Conservation (phyloP, 768 basidiomycete genomes). For the Lyophyllum semitale region DNA sequence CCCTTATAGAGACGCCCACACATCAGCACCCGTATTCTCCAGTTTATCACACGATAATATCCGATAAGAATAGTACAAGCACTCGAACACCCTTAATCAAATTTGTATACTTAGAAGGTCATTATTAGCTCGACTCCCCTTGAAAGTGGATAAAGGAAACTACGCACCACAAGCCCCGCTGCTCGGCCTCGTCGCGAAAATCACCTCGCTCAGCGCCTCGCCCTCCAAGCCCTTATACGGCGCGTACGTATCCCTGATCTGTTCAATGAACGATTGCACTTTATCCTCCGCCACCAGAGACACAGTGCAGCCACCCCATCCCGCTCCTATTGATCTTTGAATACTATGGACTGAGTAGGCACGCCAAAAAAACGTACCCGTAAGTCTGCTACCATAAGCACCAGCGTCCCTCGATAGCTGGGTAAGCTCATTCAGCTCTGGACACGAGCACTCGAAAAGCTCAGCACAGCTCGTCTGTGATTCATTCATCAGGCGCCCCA, state of each 20-base stretch:
- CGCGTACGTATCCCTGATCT: slow-evolving; percentile 58
- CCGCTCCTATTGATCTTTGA: slow-evolving; percentile 57
- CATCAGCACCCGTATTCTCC: too few species aligned
- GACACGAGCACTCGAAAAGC: slow-evolving; percentile 78
- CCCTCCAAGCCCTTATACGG: slow-evolving; percentile 65
- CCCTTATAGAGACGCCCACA: too few species aligned
- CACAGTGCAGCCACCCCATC: slow-evolving; percentile 91
- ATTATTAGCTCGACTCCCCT: background rate
- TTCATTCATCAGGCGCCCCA: slow-evolving; percentile 78
- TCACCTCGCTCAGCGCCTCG: slow-evolving; percentile 60
- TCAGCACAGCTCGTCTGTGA: slow-evolving; percentile 71
- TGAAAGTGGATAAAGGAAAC: background rate
- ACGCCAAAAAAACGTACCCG: slow-evolving; percentile 47
- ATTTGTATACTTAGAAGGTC: background rate
- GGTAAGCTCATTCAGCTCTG: slow-evolving; percentile 74
- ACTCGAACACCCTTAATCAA: background rate
- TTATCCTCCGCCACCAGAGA: slow-evolving; percentile 70
- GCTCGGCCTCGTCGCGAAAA: slow-evolving; percentile 85
- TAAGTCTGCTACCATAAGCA: slow-evolving; percentile 81
- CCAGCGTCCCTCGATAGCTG: slow-evolving; percentile 66
- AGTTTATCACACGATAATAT: background rate
- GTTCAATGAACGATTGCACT: slow-evolving; percentile 64
- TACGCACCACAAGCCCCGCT: slow-evolving; percentile 69
- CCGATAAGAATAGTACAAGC: background rate
- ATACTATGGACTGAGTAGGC: background rate